phyloP scores from a whole-genome alignment of 2,329 filamentous ascomycete genomes.

The Aspergillus viridinutans region DNA sequence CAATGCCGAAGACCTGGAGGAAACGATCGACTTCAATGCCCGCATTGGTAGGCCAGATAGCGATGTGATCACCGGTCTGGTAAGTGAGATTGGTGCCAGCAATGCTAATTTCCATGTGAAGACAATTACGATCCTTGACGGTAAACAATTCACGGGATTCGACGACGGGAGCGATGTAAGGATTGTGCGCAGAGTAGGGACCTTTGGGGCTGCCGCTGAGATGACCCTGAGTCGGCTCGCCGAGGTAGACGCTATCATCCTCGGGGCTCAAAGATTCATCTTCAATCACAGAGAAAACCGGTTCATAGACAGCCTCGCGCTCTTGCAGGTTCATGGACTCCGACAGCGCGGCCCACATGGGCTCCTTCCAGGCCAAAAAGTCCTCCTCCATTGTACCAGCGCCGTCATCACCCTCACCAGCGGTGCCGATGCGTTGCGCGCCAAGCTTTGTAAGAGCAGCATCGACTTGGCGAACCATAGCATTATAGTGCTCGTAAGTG shows the following conservation, averaged over 20 bases:
- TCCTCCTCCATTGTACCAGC: slow-evolving; percentile 99
- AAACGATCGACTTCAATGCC: slow-evolving; percentile 90
- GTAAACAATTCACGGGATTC: slow-evolving; percentile 90
- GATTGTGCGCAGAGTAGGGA: slow-evolving; percentile 94
- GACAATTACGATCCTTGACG: slow-evolving; percentile 85
- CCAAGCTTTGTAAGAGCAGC: slow-evolving; percentile 76
- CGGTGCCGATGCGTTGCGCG: slow-evolving; percentile 75
- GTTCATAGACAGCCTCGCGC: slow-evolving; percentile 93
- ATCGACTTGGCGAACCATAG: slow-evolving; percentile 91
- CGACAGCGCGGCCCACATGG: slow-evolving; percentile 88
- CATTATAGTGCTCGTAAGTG: slow-evolving; percentile 99
- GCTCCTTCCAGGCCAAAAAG: slow-evolving; percentile 98
- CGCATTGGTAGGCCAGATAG: slow-evolving; percentile 93
- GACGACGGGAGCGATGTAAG: slow-evolving; percentile 88
- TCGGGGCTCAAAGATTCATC: slow-evolving; percentile 69
- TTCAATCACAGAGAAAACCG: slow-evolving; percentile 78
- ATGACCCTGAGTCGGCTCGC: slow-evolving; percentile 94
- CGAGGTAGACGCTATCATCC: slow-evolving; percentile 80
- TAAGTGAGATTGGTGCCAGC: slow-evolving; percentile 85
- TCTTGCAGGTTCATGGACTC: slow-evolving; percentile 86
- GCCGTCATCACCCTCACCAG: slow-evolving; percentile 94
- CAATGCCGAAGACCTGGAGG: slow-evolving; percentile 70
- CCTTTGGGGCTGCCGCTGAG: slow-evolving; percentile 79
- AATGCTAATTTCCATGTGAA: slow-evolving; percentile 94
- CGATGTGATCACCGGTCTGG: slow-evolving; percentile 95